A percentile compares a stretch with the other conserved stretches of the same genome.
Conservation (phyloP, 495 filamentous ascomycete genomes). For the Penicillium lividum region DNA sequence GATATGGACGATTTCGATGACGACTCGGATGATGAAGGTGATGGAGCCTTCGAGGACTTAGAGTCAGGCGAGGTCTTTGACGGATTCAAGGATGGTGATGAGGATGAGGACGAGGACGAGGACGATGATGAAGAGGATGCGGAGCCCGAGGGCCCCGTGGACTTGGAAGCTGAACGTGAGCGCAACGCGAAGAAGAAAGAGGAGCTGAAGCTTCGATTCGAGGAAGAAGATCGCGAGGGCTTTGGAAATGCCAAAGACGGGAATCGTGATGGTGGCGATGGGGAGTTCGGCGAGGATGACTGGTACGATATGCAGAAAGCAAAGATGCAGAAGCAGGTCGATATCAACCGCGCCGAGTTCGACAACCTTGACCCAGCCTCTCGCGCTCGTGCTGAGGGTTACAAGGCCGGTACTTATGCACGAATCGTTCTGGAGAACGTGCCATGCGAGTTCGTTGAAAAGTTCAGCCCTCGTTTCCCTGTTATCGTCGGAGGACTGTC, state of each 20-base stretch:
- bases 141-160: conserved; percentile 37
- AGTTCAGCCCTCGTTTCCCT: conserved; percentile 82
- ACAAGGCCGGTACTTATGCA: conserved; percentile 90
- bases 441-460: conserved; percentile 86
- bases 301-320: conserved; percentile 99
- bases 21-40: conserved; percentile 68
- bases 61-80: conserved; percentile 69
- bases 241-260: conserved; percentile 82
- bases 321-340: conserved; percentile 85
- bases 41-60: conserved; percentile 87
- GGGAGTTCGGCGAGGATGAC: conserved; percentile 92
- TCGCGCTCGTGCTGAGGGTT: conserved; percentile 80
- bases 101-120: conserved; percentile 32
- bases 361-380: conserved; percentile 78
- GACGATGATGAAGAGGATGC: conserved; percentile 36
- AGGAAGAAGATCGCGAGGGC: conserved; percentile 94
- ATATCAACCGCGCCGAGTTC: conserved; percentile 93
- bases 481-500: conserved; percentile 87
- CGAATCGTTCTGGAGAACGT: conserved; percentile 85
- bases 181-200: conserved; percentile 90
- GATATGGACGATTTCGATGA: conserved; percentile 52
- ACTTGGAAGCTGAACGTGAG: conserved; percentile 81
- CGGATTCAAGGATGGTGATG: conserved; percentile 32
- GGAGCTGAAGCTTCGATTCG: conserved; percentile 89
- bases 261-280: conserved; percentile 59